Base-by-base conservation (phyloP, 345 rosid species). In the Camelina hispida region DNA sequence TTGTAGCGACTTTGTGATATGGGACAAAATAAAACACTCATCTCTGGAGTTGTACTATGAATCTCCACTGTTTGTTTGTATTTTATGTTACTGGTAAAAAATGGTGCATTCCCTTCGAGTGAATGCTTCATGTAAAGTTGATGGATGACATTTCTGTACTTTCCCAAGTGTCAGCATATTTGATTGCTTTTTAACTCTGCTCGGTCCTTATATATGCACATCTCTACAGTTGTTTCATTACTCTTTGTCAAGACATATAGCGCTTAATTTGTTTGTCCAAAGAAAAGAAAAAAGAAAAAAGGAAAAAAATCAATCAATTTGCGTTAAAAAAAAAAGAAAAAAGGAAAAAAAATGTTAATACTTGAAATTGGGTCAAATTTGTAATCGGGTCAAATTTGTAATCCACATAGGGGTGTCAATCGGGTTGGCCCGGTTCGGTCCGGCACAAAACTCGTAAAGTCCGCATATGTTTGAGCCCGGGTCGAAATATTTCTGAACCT, bases 61-160 rank as follows among this genome's bases (percentile, higher is more conserved):
- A 34, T 71, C 15, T 56, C 54, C 85, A 16, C 62, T 50, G 42
- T 42, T 62, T 62, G 52, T 53, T 71, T 75, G 59, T 75, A 71
- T 58, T 56, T 44, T 59, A 66, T 53, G 61, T 57, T 38, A 54
- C 30, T 77, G 68, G 52, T 77, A 48, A 63, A 63, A 61, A 61
- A 57, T 70, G 80, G 53, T 77, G 80, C 71, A 70, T 71, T 32
- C 72, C 76, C 55, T 57, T 77, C 2, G 67, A 71, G 80, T 71
- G 80, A 71, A 71, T 77, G 80, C 67, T 71, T 71, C 80, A 57
- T 64, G 80, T 77, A 57, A 77, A 71, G 76, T 57, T 65, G 25
- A 63, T 62, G 61, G 25, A 63, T 62, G 61, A 57, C 76, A 71
- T 77, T 57, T 48, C 47, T 57, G 68, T 70, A 56, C 12, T 76